Percentiles rank a stretch among this genome's conserved stretches.
phyloP scores from a whole-genome alignment of 179 eudicot genomes.

The Nepenthes alata region DNA sequence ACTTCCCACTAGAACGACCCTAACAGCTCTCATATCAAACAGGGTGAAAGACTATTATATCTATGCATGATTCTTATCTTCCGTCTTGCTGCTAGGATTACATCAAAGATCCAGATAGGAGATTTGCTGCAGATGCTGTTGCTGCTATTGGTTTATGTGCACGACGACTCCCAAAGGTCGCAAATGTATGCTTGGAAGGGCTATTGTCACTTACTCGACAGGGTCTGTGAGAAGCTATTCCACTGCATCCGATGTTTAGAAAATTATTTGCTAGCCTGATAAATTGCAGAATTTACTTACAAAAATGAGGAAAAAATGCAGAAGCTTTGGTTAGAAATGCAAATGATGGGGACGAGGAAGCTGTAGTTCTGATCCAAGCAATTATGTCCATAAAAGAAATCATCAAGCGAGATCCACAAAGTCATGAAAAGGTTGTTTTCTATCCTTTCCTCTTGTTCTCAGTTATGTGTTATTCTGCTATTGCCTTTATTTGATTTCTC shows the following conservation, averaged over 20 bases:
- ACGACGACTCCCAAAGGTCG: constrained; percentile 51
- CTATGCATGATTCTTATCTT: constrained; percentile 14
- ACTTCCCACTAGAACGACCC: no score
- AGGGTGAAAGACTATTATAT: no score
- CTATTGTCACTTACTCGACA: constrained; percentile 49
- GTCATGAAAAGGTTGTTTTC: constrained; percentile 58
- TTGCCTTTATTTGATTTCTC: background rate
- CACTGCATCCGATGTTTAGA: constrained; percentile 2
- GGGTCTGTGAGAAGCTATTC: constrained; percentile 32
- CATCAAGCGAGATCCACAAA: constrained; percentile 57
- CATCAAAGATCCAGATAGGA: constrained; percentile 84
- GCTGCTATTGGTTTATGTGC: constrained; percentile 95
- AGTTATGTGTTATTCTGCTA: background rate
- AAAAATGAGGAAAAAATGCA: constrained; percentile 15
- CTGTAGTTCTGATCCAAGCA: constrained; percentile 65
- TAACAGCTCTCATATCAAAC: no score
- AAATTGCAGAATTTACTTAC: constrained; percentile 3
- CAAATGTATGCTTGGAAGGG: constrained; percentile 65
- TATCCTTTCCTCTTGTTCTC: constrained; percentile 6
- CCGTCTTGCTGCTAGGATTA: constrained; percentile 58
- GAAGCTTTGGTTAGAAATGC: constrained; percentile 31
- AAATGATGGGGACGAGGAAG: constrained; percentile 47
- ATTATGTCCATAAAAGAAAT: constrained; percentile 67
- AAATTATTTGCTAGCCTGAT: constrained; percentile 5
- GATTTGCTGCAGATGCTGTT: constrained; percentile 88